These are phyloP conservation scores for Leptomonas seymouri DNA, from an alignment of 208 protist species.

Conservation along the genomic window DNA sequence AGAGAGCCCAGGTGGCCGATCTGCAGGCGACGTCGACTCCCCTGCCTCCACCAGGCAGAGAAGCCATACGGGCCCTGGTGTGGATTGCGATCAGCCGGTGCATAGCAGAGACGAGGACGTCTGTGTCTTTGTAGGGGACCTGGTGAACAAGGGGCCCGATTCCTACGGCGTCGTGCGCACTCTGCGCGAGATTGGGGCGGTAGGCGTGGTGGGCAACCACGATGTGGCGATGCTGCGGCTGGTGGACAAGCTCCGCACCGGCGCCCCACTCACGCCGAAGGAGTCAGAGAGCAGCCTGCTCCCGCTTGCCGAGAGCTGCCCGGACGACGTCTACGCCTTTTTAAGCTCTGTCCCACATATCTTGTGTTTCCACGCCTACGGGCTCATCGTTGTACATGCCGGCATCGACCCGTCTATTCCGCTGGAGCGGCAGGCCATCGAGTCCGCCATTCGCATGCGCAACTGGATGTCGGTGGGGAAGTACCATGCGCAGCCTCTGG, in stretches of 20 bases:
- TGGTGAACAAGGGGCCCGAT: constrained; percentile 87
- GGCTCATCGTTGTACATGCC: constrained; percentile 75
- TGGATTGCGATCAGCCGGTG: not conserved
- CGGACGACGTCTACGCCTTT: constrained; percentile 59
- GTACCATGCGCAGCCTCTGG: constrained; percentile 6
- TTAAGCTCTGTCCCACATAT: constrained; percentile 62
- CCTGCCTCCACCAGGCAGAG: not conserved
- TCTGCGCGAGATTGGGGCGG: constrained; percentile 56
- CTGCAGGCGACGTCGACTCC: constrained; percentile 12
- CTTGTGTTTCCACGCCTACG: constrained; percentile 55
- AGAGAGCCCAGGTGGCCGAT: not conserved
- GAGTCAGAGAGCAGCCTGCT: constrained; percentile 42
- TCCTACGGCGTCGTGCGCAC: constrained; percentile 67
- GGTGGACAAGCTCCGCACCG: constrained; percentile 29
- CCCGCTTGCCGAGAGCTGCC: constrained; percentile 47
- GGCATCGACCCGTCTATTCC: constrained; percentile 55
- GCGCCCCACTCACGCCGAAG: constrained; percentile 24
- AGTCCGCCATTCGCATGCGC: constrained; percentile 61
- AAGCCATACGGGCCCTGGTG: constrained; percentile 4
- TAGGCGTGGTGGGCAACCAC: constrained; percentile 80
- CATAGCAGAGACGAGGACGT: constrained; percentile 37
- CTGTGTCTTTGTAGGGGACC: constrained; percentile 73
- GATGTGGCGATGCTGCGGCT: constrained; percentile 67
- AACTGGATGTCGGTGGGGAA: constrained; percentile 35
- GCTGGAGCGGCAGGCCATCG: constrained; percentile 47